Evolutionary conservation across 176 grass and related monocot genomes (phyloP).

Genomic region (Olyra latifolia): DNA sequence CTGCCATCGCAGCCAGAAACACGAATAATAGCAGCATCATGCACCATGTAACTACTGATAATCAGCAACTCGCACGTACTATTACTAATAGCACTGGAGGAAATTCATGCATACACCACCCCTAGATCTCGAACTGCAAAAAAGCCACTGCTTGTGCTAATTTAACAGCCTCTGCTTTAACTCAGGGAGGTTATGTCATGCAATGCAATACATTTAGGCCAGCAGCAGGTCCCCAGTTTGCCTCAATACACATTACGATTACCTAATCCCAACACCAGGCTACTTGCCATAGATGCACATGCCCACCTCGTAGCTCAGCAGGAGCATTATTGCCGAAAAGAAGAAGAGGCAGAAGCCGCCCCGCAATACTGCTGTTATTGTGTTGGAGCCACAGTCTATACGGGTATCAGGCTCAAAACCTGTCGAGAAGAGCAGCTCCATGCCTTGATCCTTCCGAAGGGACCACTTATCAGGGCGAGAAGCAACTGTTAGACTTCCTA

Average conservation of each 20-base stretch:
- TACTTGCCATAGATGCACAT: slow-evolving; percentile 70
- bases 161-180: slow-evolving; percentile 40
- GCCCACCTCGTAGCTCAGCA: slow-evolving; percentile 70
- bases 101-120: slow-evolving; percentile 40
- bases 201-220: slow-evolving; percentile 50
- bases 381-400: slow-evolving; percentile 44
- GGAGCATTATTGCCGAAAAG: slow-evolving; percentile 64
- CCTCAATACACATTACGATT: slow-evolving; percentile 34
- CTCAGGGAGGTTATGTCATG: slow-evolving; percentile 36
- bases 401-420: slow-evolving; percentile 49
- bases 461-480: slow-evolving; percentile 43
- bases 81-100: slow-evolving; percentile 16
- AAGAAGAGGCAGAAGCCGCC: slow-evolving; percentile 84
- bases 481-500: slow-evolving; percentile 40
- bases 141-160: slow-evolving; percentile 36
- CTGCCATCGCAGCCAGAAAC: slow-evolving; percentile 7
- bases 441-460: slow-evolving; percentile 46
- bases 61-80: background rate
- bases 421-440: slow-evolving; percentile 48
- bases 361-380: slow-evolving; percentile 53
- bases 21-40: slow-evolving; percentile 9
- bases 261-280: slow-evolving; percentile 32
- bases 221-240: slow-evolving; percentile 36
- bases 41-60: background rate
- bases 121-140: slow-evolving; percentile 52